Base-by-base conservation (phyloP, 495 filamentous ascomycete species). In the Aspergillus incahuasiensis region DNA sequence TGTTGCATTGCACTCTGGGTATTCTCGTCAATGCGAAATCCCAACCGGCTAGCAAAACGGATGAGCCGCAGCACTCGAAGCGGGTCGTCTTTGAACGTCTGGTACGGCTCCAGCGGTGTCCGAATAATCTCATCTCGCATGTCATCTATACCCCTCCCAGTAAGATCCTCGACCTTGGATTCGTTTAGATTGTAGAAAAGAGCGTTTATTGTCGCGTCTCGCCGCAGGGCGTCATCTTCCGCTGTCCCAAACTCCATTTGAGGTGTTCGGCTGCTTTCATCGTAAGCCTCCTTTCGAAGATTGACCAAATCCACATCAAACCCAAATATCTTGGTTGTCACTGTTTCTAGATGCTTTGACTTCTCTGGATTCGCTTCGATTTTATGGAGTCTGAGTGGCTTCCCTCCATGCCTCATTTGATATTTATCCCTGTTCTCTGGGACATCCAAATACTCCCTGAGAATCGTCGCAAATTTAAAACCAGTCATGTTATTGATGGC, bases 401-500 rank as follows among this genome's bases (percentile, higher is more conserved):
- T 62, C 25, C 56, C 57, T 9, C 63, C 58, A 5, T 68, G 59
- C 19, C 57, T 52, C 32, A 62, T 55, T 42, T 69, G 72, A 59
- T 84, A 84, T 44, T 83, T 72, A 24, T 89, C 80, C 22, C 82
- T 71, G 13, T 74, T 73, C 6, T 71, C 63, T 5, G 84, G 75
- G 8, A 61, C 56, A 51, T 85, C 77, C 58, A 86, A 73, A 63
- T 83, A 82, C 19, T 79, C 59, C 59, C 87, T 83, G 50, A 87
- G 69, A n/a, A 81, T 78, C 32, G 76, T 70, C 3, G 82, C 85
- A 66, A 97, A 97, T 22, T 86, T 78, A 62, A 86, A 86, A 41
- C 94, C 94, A 0, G 92, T 97, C 91, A 97, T 94, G 48, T 80
- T 86, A 74, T 92, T 94, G 74, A 99, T 95, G 24, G 88, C 90